Evolutionary conservation across 306 rosid species (phyloP).

Genomic region (Sindora glabra): DNA sequence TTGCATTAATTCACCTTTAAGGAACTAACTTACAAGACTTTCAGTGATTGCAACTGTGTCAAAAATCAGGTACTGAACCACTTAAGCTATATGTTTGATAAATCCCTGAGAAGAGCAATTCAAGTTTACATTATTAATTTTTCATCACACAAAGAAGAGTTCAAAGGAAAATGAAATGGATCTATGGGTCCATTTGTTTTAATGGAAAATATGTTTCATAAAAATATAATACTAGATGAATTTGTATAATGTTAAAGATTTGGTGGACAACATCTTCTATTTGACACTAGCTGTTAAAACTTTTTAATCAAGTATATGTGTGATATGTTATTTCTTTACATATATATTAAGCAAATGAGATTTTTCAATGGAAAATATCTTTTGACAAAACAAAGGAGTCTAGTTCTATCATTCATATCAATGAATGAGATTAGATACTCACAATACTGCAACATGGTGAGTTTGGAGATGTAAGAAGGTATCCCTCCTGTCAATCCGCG

Average conservation of each 20-base stretch:
- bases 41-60: constrained; percentile 9
- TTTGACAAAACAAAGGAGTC: too few species aligned
- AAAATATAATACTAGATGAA: too few species aligned
- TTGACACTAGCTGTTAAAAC: too few species aligned
- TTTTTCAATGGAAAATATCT: too few species aligned
- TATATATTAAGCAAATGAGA: too few species aligned
- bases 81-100: constrained; percentile 45
- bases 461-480: constrained; percentile 22
- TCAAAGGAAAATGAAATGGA: neutral
- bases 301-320: too few species aligned
- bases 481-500: constrained; percentile 39
- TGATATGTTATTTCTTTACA: too few species aligned
- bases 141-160: neutral
- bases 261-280: too few species aligned
- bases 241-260: too few species aligned
- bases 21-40: constrained; percentile 35
- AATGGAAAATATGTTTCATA: too few species aligned
- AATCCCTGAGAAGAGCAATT: constrained; percentile 36
- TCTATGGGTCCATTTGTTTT: too few species aligned
- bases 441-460: constrained; percentile 37
- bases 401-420: neutral
- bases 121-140: constrained; percentile 4
- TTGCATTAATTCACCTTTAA: neutral
- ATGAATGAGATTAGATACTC: constrained; percentile 12
- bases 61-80: constrained; percentile 30